Conservation (phyloP, 108 stramenopile genomes). For the Pelagomonas calceolata region DNA sequence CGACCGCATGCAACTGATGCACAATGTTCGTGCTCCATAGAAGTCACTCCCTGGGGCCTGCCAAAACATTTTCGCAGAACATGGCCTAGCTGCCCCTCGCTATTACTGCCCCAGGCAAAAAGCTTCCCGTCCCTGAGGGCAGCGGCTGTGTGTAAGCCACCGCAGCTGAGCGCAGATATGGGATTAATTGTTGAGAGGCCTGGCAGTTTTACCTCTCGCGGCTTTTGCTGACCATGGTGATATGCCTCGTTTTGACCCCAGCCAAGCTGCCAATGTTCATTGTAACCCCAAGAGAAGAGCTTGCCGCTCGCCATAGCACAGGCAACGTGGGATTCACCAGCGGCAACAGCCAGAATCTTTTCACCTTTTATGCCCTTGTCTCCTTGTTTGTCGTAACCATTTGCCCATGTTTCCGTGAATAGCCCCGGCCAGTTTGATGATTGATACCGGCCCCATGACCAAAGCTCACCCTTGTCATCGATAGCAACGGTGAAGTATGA, state of each 20-base stretch:
- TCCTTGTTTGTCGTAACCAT: neutral
- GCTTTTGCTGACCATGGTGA: neutral
- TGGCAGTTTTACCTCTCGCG: neutral
- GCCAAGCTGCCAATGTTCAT: neutral
- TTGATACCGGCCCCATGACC: neutral
- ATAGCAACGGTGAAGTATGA: neutral
- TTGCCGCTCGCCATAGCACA: neutral
- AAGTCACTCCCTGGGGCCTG: neutral
- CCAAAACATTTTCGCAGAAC: neutral
- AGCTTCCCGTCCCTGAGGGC: neutral
- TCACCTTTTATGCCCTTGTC: neutral
- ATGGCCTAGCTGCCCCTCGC: neutral
- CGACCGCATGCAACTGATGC: neutral
- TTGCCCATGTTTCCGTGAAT: neutral
- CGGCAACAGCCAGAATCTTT: neutral
- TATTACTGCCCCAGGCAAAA: neutral
- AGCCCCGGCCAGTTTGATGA: neutral
- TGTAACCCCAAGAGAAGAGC: neutral
- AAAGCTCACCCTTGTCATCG: neutral
- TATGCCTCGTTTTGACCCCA: neutral
- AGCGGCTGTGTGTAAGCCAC: neutral
- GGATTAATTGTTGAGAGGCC: neutral
- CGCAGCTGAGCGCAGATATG: neutral
- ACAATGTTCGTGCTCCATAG: neutral
- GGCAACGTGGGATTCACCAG: neutral